These are phyloP conservation scores for Keithomyces neogunnii DNA, from an alignment of 2,329 filamentous ascomycete genomes.

Conservation along the genomic window DNA sequence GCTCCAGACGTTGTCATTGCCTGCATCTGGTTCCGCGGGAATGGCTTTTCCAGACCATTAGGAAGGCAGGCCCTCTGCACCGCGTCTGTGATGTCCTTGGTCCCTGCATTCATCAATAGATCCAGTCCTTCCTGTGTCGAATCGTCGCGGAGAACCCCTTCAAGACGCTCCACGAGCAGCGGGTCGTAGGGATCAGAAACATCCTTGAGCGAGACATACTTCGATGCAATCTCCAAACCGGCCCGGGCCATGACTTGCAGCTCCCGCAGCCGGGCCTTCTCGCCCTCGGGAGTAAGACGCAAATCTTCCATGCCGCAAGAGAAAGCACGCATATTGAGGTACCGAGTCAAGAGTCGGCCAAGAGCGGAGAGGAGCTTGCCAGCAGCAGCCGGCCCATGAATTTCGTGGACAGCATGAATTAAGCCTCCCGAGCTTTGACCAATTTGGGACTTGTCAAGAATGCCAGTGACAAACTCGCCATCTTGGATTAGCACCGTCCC, in stretches of 20 bases:
- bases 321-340: conserved; percentile 89
- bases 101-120: conserved; percentile 68
- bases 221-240: conserved; percentile 72
- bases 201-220: conserved; percentile 77
- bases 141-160: conserved; percentile 86
- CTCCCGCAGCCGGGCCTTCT: conserved; percentile 59
- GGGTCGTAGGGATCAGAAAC: conserved; percentile 55
- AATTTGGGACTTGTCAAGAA: conserved; percentile 92
- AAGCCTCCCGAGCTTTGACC: conserved; percentile 81
- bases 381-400: conserved; percentile 80
- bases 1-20: conserved; percentile 95
- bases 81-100: conserved; percentile 61
- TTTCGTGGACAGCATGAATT: conserved; percentile 86
- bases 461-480: conserved; percentile 81
- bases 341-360: conserved; percentile 79
- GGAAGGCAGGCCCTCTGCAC: conserved; percentile 78
- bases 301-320: conserved; percentile 97
- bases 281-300: conserved; percentile 71
- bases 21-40: conserved; percentile 98
- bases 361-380: conserved; percentile 84
- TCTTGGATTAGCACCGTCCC: conserved; percentile 73
- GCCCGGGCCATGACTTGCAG: conserved; percentile 59
- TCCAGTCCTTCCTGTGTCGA: conserved; percentile 88
- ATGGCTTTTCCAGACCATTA: conserved; percentile 74
- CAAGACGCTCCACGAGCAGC: conserved; percentile 68